Base-by-base conservation (phyloP, 2,329 filamentous ascomycete species). In the Pezicula rhizophila region DNA sequence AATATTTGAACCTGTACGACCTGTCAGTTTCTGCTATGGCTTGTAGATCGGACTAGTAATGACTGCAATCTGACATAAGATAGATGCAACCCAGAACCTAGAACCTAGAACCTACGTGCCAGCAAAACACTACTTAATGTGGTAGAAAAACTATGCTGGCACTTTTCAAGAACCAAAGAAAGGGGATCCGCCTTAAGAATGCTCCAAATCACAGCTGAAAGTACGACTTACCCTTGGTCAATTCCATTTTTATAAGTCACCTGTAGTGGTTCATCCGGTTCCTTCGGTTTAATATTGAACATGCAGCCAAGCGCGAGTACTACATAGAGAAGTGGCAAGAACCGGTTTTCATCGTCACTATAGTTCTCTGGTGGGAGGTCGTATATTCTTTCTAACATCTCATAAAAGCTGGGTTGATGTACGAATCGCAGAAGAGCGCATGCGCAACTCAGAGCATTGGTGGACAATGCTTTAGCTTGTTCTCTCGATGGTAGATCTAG, bases 321-420 rank as follows among this genome's bases (percentile, higher is more conserved):
- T 28, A 83, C 75, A 62, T 87, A 89, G 3, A 90, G 66, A 1
- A 89, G 72, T 1, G 84, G 83, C n/a, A 90, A 66, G 50, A 86
- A 87, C 25, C 77, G 74, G 45, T 81, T 78, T 54, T 89, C 85
- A 44, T 83, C 79, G 46, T 79, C 77, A 6, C 75, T 77, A 56
- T 81, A 80, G 46, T 74, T 76, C 18, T 86, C 79, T 8, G 77
- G 72, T 1, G 85, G 74, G 18, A 74, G 81, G 55, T 85, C 80
- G 66, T 95, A 96, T 35, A 96, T 76, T 47, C 78, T 78, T 56
- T 96, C 84, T 53, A 96, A 77, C 59, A 80, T 82, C 50, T 79
- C 77, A 68, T 86, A 89, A 64, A 96, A 96, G 0, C 81, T 81
- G 0, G 91, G 91, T 44, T 87, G 74, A 61, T 96, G 90, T 5